These are phyloP conservation scores for Solanum dulcamara DNA, from an alignment of 257 asterid genomes.

Conservation along the genomic window DNA sequence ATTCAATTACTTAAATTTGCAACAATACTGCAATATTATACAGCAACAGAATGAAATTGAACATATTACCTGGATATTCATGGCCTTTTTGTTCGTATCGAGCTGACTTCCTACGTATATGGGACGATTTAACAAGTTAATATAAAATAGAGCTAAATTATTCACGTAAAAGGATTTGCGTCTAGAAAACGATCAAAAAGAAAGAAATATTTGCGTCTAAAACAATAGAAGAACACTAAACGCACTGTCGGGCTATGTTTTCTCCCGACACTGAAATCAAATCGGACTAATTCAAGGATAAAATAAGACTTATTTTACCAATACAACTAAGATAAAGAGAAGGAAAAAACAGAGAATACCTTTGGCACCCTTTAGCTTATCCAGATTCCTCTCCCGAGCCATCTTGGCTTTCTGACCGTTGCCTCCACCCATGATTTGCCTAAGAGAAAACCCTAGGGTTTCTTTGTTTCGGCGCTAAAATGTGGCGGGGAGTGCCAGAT, in stretches of 20 bases:
- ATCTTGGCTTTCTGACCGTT: constrained; percentile 72
- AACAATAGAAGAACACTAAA: neutral
- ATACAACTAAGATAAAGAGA: neutral
- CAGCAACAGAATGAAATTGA: neutral
- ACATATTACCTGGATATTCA: constrained; percentile 53
- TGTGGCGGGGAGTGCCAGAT: neutral
- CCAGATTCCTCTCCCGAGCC: constrained; percentile 79
- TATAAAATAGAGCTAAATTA: neutral
- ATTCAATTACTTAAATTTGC: neutral
- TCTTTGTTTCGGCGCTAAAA: neutral
- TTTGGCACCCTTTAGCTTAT: constrained; percentile 36
- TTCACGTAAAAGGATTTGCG: neutral
- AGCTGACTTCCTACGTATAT: constrained; percentile 68
- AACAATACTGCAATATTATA: neutral
- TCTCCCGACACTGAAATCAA: neutral
- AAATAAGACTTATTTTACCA: neutral
- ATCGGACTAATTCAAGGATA: neutral
- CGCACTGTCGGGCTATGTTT: neutral
- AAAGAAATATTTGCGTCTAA: neutral
- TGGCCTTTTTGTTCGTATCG: constrained; percentile 82
- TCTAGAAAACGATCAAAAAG: no score
- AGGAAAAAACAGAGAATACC: neutral
- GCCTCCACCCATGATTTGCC: constrained; percentile 66
- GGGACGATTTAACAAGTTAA: neutral
- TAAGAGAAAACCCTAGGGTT: neutral